Conservation (phyloP, 2,329 filamentous ascomycete species). For the Exophiala bonariae region DNA sequence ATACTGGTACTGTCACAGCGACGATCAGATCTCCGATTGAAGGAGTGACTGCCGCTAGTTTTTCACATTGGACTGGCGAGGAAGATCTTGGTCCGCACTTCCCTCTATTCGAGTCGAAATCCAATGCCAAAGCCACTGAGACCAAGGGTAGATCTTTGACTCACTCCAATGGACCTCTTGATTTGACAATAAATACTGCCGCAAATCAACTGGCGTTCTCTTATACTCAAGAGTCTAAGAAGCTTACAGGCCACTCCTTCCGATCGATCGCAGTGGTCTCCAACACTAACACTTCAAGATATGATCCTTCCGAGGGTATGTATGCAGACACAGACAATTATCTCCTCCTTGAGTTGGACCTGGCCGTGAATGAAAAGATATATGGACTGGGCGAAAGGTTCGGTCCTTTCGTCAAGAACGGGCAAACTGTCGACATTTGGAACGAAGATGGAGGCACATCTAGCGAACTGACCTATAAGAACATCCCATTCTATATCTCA, state of each 20-base stretch:
- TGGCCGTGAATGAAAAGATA: conserved; percentile 59
- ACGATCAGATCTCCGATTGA: conserved; percentile 38
- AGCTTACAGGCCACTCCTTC: conserved; percentile 39
- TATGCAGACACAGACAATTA: conserved; percentile 40
- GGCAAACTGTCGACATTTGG: conserved; percentile 67
- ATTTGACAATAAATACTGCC: conserved; percentile 34
- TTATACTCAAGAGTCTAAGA: conserved; percentile 22
- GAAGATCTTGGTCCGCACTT: conserved; percentile 39
- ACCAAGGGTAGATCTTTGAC: conserved; percentile 29
- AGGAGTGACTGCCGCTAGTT: conserved; percentile 40
- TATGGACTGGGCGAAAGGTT: conserved; percentile 77
- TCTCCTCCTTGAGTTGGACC: conserved; percentile 41
- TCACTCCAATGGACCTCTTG: conserved; percentile 36
- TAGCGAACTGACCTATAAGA: conserved; percentile 42
- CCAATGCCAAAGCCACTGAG: conserved; percentile 33
- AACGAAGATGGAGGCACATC: conserved; percentile 54
- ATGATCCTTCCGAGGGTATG: conserved; percentile 36
- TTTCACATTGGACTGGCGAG: conserved; percentile 39
- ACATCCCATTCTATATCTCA: conserved; percentile 42
- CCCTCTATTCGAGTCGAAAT: conserved; percentile 30
- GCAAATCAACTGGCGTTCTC: conserved; percentile 37
- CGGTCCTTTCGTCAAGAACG: conserved; percentile 74
- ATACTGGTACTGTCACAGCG: conserved; percentile 37
- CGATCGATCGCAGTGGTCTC: conserved; percentile 42
- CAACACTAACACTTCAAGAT: conserved; percentile 35